These are phyloP conservation scores for Podosphaera aphanis DNA, from an alignment of 2,329 filamentous ascomycete genomes.

Conservation along the genomic window DNA sequence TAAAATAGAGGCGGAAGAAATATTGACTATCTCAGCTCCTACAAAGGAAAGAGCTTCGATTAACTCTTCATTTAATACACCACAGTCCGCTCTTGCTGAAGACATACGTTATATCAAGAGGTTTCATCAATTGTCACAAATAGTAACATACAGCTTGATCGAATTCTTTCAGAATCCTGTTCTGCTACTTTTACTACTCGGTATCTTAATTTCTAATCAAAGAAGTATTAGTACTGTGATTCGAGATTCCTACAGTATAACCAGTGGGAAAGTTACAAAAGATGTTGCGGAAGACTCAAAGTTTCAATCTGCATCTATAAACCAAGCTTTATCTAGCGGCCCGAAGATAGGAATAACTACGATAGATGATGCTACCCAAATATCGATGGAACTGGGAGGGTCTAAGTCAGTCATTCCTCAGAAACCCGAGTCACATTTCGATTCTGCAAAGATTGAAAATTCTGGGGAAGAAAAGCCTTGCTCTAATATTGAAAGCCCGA, in stretches of 20 bases:
- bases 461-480: conserved; percentile 11
- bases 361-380: conserved; percentile 4
- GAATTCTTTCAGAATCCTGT: conserved; percentile 32
- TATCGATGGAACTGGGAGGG: background rate
- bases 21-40: conserved; percentile 22
- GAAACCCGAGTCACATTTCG: background rate
- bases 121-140: conserved; percentile 26
- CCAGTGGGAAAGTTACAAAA: conserved; percentile 7
- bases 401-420: background rate
- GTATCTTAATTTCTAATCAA: conserved; percentile 9
- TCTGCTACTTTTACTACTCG: conserved; percentile 16
- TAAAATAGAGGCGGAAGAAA: no score
- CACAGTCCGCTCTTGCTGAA: conserved; percentile 16
- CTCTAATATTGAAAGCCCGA: conserved; percentile 17
- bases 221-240: conserved; percentile 6
- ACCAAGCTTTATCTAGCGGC: background rate
- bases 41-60: conserved; percentile 6
- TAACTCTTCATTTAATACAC: conserved; percentile 9
- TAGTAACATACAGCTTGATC: conserved; percentile 25
- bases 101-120: conserved; percentile 23
- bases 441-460: background rate
- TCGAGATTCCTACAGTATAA: no score
- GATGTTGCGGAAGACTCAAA: conserved; percentile 6
- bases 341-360: conserved; percentile 2
- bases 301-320: background rate